phyloP scores from a whole-genome alignment of 768 basidiomycete genomes.

The Rhodotorula diobovata region DNA sequence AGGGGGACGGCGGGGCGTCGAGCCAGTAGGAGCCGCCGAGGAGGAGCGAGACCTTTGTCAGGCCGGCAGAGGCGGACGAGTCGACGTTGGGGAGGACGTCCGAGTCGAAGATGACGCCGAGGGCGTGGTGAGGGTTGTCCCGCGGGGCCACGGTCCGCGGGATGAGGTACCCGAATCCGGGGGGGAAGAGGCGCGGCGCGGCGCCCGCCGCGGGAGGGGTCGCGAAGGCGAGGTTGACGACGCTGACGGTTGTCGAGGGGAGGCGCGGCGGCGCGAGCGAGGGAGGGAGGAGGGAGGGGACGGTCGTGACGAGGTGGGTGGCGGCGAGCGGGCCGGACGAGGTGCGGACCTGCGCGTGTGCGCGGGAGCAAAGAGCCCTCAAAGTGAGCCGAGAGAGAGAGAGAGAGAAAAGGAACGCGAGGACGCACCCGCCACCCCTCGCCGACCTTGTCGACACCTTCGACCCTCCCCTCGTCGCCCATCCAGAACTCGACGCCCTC shows the following conservation, averaged over 20 bases:
- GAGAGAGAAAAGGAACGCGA: background rate
- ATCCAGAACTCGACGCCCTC: constrained; percentile 59
- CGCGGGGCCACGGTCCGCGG: constrained; percentile 55
- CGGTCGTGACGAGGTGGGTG: constrained; percentile 65
- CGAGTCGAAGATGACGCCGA: constrained; percentile 89
- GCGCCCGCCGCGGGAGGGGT: constrained; percentile 44
- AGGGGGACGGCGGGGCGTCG: background rate
- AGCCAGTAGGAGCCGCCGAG: constrained; percentile 70
- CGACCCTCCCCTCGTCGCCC: constrained; percentile 41
- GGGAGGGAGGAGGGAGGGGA: constrained; percentile 63
- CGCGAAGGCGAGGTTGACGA: constrained; percentile 80
- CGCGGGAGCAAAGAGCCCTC: background rate
- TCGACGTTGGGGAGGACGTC: constrained; percentile 65
- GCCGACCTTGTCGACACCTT: constrained; percentile 5
- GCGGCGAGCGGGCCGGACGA: constrained; percentile 21
- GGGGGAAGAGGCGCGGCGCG: constrained; percentile 54
- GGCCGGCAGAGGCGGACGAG: constrained; percentile 41
- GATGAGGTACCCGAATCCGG: constrained; percentile 90
- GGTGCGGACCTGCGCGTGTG: constrained; percentile 1
- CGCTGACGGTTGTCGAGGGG: constrained; percentile 72
- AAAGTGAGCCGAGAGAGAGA: too few species aligned
- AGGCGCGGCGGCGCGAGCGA: constrained; percentile 49
- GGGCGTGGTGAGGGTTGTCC: constrained; percentile 53
- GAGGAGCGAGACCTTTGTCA: constrained; percentile 82
- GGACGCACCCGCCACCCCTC: constrained; percentile 21